Conservation (phyloP, 345 rosid genomes). For the Brassica cretica region DNA sequence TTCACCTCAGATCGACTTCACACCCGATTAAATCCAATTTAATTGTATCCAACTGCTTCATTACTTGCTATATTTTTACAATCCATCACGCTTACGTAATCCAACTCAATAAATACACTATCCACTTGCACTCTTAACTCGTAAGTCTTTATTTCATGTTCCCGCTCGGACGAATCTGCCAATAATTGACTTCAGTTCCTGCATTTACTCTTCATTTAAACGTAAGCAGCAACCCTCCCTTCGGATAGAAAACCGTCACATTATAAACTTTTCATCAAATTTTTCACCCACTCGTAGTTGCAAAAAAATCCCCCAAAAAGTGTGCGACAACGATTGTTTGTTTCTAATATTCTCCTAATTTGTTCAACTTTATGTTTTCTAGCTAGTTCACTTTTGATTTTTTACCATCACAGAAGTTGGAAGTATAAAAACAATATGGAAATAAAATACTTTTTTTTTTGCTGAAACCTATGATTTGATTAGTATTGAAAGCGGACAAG, state of each 20-base stretch:
- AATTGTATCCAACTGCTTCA: not conserved
- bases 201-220: not conserved
- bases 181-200: not conserved
- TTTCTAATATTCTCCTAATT: not conserved
- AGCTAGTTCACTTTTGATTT: not conserved
- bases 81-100: not conserved
- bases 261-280: not conserved
- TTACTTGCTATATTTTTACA: not conserved
- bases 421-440: not conserved
- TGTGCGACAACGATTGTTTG: not conserved
- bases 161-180: not conserved
- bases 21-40: not conserved
- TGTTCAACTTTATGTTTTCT: not conserved
- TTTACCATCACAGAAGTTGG: constrained; percentile 11
- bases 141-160: not conserved
- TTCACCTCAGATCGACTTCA: not conserved
- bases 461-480: constrained; percentile 4
- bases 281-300: not conserved
- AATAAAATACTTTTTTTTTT: not conserved
- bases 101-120: not conserved
- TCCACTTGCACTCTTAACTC: not conserved
- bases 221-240: not conserved
- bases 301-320: not conserved
- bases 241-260: not conserved
- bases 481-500: constrained; percentile 22